These are phyloP conservation scores for Tetradesmus obliquus DNA, from an alignment of 139 green algal genomes.

Conservation along the genomic window DNA sequence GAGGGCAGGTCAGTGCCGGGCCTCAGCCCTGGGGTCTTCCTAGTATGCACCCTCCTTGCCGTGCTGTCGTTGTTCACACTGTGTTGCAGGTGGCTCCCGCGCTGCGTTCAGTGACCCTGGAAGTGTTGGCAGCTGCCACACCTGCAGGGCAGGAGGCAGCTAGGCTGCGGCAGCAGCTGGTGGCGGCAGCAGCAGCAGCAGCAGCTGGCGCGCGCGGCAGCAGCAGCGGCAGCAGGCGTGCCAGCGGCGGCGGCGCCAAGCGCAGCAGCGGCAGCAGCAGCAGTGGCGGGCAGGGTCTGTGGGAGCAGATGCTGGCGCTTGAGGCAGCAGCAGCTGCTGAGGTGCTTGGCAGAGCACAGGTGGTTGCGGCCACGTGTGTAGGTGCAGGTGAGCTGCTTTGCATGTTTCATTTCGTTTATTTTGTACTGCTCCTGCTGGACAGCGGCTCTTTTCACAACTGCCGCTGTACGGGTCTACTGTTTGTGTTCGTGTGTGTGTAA, in stretches of 20 bases:
- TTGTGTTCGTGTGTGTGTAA: no score
- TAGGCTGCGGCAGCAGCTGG: conserved; percentile 43
- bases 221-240: conserved; percentile 18
- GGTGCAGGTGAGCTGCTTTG: conserved; percentile 36
- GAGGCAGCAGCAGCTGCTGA: conserved; percentile 60
- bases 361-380: conserved; percentile 68
- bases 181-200: conserved; percentile 14
- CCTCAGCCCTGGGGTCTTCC: no score
- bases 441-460: no score
- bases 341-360: conserved; percentile 60
- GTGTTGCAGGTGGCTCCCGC: conserved; percentile 52
- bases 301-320: conserved; percentile 54
- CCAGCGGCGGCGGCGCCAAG: conserved; percentile 15
- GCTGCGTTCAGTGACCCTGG: conserved; percentile 56
- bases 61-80: no score
- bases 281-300: not conserved
- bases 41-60: no score
- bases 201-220: not conserved
- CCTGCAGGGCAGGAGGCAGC: conserved; percentile 54
- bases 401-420: not conserved
- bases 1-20: no score
- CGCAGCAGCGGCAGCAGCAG: not conserved
- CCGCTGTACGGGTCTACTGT: no score
- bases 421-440: no score
- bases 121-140: conserved; percentile 59